phyloP scores from a whole-genome alignment of 2,329 filamentous ascomycete species.

The Botrytis elliptica region DNA sequence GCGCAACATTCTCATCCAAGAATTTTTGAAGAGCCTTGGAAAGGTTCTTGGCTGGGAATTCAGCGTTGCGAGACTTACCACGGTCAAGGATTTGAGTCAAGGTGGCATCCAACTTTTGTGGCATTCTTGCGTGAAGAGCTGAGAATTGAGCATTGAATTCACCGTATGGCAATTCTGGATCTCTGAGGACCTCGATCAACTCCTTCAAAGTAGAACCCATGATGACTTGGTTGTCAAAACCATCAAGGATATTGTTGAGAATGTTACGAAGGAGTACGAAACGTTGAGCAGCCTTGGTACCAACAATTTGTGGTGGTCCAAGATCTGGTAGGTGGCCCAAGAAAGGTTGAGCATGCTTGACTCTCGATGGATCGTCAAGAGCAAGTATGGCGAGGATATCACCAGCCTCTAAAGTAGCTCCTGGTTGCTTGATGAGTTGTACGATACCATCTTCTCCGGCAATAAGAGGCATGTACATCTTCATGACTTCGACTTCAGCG shows the following conservation, averaged over 20 bases:
- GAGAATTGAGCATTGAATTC: slow-evolving; percentile 97
- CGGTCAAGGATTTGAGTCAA: slow-evolving; percentile 86
- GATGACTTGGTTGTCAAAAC: slow-evolving; percentile 96
- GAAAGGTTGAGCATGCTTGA: slow-evolving; percentile 96
- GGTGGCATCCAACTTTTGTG: slow-evolving; percentile 80
- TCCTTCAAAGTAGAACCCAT: slow-evolving; percentile 86
- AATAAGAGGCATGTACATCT: slow-evolving; percentile 99
- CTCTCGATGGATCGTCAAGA: slow-evolving; percentile 89
- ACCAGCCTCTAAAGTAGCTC: slow-evolving; percentile 94
- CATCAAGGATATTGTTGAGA: slow-evolving; percentile 82
- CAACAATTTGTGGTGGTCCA: slow-evolving; percentile 81
- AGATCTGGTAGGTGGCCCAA: slow-evolving; percentile 84
- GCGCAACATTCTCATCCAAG: slow-evolving; percentile 77
- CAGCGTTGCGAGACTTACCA: slow-evolving; percentile 70
- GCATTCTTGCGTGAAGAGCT: slow-evolving; percentile 95
- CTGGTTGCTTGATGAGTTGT: slow-evolving; percentile 98
- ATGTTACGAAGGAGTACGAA: slow-evolving; percentile 76
- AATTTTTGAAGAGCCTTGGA: slow-evolving; percentile 83
- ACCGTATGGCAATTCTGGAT: slow-evolving; percentile 89
- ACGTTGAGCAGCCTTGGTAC: slow-evolving; percentile 86
- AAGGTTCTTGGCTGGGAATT: slow-evolving; percentile 90
- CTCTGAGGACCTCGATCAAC: slow-evolving; percentile 83
- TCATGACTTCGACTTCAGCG: slow-evolving; percentile 99
- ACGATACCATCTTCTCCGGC: slow-evolving; percentile 94
- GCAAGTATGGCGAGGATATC: slow-evolving; percentile 98